phyloP scores from a whole-genome alignment of 2,329 filamentous ascomycete genomes.

The Epichloe brachyelytri region DNA sequence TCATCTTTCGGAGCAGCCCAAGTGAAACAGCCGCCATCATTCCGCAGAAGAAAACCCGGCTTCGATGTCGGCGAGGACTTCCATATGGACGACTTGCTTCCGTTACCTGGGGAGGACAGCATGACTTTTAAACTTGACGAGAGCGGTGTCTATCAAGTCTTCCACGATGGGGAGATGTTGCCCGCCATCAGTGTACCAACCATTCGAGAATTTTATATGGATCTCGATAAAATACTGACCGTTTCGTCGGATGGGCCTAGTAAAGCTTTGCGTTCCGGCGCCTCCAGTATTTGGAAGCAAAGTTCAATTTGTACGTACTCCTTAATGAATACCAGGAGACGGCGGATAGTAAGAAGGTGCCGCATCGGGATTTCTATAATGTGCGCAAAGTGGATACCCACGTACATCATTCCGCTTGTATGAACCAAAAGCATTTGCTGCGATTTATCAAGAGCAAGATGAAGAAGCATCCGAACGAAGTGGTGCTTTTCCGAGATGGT shows the following conservation, averaged over 20 bases:
- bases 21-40: conserved; percentile 18
- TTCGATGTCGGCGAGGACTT: conserved; percentile 91
- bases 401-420: conserved; percentile 97
- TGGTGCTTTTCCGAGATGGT: conserved; percentile 83
- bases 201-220: conserved; percentile 89
- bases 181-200: conserved; percentile 80
- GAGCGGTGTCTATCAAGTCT: conserved; percentile 86
- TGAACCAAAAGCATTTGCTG: conserved; percentile 98
- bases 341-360: conserved; percentile 93
- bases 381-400: conserved; percentile 97
- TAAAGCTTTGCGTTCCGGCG: conserved; percentile 96
- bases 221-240: conserved; percentile 72
- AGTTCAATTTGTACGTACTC: conserved; percentile 88
- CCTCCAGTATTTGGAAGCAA: conserved; percentile 89
- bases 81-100: conserved; percentile 61
- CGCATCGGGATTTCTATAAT: conserved; percentile 98
- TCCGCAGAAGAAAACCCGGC: conserved; percentile 66
- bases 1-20: not conserved
- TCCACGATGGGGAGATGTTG: conserved; percentile 47
- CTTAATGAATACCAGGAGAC: conserved; percentile 97
- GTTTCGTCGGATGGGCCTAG: conserved; percentile 91
- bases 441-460: conserved; percentile 99
- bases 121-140: conserved; percentile 70
- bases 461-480: conserved; percentile 94
- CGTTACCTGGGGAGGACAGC: conserved; percentile 56